Evolutionary conservation across 139 green algal species (phyloP).

Genomic region (Marvania coccoides): DNA sequence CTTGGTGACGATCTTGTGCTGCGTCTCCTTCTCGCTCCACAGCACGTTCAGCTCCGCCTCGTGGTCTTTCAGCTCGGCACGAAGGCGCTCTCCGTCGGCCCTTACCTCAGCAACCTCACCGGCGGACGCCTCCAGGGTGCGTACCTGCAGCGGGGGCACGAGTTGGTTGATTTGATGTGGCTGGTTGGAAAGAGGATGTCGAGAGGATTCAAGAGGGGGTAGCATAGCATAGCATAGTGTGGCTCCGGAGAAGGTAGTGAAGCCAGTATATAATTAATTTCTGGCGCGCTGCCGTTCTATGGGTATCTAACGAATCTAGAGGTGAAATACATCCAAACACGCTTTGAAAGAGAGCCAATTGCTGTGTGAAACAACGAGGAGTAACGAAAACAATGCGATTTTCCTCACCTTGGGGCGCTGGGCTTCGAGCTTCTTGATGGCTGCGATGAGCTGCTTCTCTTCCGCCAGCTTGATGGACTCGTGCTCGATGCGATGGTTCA

Average conservation of each 20-base stretch:
- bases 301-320: neutral
- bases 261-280: neutral
- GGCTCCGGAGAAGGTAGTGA: neutral
- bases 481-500: conserved; percentile 32
- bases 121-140: conserved; percentile 9
- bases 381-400: no score
- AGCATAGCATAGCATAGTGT: no score
- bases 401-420: conserved; percentile 19
- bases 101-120: neutral
- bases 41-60: conserved; percentile 19
- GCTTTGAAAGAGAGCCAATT: no score
- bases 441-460: conserved; percentile 28
- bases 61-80: conserved; percentile 11
- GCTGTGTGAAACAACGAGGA: no score
- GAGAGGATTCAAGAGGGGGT: neutral
- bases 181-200: neutral
- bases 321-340: neutral
- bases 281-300: neutral
- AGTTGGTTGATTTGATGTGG: no score
- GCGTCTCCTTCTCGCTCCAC: conserved; percentile 14
- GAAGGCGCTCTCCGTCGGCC: conserved; percentile 7
- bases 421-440: conserved; percentile 34
- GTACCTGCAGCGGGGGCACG: no score
- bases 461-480: conserved; percentile 34
- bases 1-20: conserved; percentile 27